phyloP scores from a whole-genome alignment of 75 land plant genomes.

The Chamaecyparis obtusa region DNA sequence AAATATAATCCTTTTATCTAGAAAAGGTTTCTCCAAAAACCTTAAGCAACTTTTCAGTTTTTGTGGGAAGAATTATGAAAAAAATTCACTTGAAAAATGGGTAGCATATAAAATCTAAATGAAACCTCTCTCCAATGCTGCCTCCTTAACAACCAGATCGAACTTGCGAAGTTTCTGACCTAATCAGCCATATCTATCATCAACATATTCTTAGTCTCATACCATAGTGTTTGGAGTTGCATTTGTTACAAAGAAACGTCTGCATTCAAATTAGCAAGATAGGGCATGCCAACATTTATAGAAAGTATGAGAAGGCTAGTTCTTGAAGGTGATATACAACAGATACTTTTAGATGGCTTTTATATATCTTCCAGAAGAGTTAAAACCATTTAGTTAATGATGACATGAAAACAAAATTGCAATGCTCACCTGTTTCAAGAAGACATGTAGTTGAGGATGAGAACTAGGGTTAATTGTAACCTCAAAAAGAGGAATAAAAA shows the following conservation, averaged over 20 bases:
- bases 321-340: neutral
- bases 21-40: neutral
- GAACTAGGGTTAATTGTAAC: constrained; percentile 93
- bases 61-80: neutral
- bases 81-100: neutral
- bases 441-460: constrained; percentile 95
- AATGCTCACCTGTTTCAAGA: constrained; percentile 75
- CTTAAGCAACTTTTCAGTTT: neutral
- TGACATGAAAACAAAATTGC: neutral
- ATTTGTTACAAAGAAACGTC: neutral
- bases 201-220: neutral
- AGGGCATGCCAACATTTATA: neutral
- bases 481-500: constrained; percentile 95
- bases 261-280: neutral
- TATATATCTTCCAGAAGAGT: neutral
- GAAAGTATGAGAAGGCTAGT: neutral
- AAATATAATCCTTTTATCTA: neutral
- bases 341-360: neutral
- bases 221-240: neutral
- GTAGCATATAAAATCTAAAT: neutral
- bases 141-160: neutral
- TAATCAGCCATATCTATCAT: neutral
- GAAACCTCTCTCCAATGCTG: neutral
- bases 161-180: neutral
- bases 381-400: neutral